phyloP scores from a whole-genome alignment of 352 stramenopile species.

The Phytophthora tentaculata region DNA sequence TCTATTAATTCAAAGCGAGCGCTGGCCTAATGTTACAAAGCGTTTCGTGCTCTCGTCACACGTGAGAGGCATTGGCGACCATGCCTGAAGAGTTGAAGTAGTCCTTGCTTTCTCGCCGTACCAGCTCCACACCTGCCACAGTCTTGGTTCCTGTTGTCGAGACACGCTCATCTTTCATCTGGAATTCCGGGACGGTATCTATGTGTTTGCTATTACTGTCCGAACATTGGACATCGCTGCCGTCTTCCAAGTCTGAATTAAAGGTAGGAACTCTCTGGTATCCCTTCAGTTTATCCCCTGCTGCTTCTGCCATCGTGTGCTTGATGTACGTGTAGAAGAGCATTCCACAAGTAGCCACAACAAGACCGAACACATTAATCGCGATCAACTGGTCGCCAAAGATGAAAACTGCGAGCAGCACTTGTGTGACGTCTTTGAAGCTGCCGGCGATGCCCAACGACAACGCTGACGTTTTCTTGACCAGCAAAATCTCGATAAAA shows the following conservation, averaged over 20 bases:
- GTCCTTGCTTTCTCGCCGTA: constrained; percentile 71
- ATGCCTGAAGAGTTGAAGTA: constrained; percentile 35
- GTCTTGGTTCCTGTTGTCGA: constrained; percentile 30
- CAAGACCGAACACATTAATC: constrained; percentile 73
- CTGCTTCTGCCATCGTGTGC: constrained; percentile 43
- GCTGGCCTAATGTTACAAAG: constrained; percentile 41
- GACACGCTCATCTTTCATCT: constrained; percentile 43
- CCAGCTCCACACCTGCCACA: constrained; percentile 44
- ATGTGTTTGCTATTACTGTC: constrained; percentile 4
- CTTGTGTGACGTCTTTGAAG: constrained; percentile 84
- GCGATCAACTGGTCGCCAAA: constrained; percentile 71
- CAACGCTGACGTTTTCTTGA: constrained; percentile 85
- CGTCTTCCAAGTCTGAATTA: constrained; percentile 27
- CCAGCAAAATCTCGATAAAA: constrained; percentile 82
- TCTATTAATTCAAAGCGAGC: constrained; percentile 42
- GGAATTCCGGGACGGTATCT: constrained; percentile 31
- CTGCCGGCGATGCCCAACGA: constrained; percentile 82
- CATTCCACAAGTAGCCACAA: constrained; percentile 77
- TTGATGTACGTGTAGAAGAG: constrained; percentile 83
- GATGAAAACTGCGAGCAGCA: constrained; percentile 78
- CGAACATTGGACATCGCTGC: constrained; percentile 20
- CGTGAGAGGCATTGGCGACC: constrained; percentile 33
- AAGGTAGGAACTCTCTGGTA: constrained; percentile 49
- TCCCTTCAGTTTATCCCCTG: constrained; percentile 24
- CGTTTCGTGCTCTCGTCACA: constrained; percentile 38